Conservation (phyloP, 164 flowering plant genomes). For the Echeveria elegans region DNA sequence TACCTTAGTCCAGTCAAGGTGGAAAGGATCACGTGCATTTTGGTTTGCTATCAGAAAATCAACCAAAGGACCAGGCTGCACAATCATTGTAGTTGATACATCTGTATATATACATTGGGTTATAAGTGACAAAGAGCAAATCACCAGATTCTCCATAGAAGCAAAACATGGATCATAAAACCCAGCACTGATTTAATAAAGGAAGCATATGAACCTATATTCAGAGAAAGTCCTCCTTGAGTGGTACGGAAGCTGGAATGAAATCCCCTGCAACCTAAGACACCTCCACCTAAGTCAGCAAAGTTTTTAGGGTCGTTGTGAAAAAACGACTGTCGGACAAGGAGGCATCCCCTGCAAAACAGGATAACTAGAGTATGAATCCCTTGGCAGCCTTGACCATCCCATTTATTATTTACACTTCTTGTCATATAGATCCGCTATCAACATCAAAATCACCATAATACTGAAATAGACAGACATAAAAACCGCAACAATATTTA, state of each 20-base stretch:
- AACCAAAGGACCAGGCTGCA: slow-evolving; percentile 78
- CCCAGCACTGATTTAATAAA: neutral
- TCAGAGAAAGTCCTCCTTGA: slow-evolving; percentile 81
- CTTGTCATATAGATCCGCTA: too few species aligned
- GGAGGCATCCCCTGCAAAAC: slow-evolving; percentile 79
- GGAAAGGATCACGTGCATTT: slow-evolving; percentile 43
- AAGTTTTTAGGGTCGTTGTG: slow-evolving; percentile 59
- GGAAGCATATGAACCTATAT: slow-evolving; percentile 40
- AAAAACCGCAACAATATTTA: slow-evolving; percentile 18
- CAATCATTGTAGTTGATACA: slow-evolving; percentile 87
- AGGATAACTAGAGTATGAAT: neutral
- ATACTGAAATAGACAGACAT: neutral
- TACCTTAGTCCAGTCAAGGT: slow-evolving; percentile 84
- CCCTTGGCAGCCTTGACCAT: neutral
- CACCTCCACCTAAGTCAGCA: slow-evolving; percentile 76
- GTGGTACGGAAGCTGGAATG: slow-evolving; percentile 77
- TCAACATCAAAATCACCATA: neutral
- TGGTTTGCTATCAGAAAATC: slow-evolving; percentile 80
- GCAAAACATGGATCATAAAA: neutral
- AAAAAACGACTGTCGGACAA: slow-evolving; percentile 85
- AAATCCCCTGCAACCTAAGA: slow-evolving; percentile 79
- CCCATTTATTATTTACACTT: neutral
- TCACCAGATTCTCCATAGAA: neutral
- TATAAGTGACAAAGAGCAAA: slow-evolving; percentile 5
- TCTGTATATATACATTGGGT: slow-evolving; percentile 38